These are phyloP conservation scores for Perkinsus chesapeaki DNA, from an alignment of 169 alveolate species.

Conservation along the genomic window DNA sequence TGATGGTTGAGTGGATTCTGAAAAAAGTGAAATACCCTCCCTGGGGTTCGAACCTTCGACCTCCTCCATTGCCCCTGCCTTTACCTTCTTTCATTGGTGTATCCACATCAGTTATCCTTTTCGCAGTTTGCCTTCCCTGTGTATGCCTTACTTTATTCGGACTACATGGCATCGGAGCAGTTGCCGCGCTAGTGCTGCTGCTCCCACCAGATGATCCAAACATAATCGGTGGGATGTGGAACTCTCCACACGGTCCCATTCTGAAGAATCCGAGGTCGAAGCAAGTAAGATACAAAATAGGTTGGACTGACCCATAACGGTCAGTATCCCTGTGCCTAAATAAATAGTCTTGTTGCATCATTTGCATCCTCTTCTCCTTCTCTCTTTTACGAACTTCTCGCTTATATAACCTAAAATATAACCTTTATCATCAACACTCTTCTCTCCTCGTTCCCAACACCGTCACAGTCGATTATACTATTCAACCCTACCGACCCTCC, in stretches of 20 bases:
- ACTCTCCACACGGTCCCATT: neutral
- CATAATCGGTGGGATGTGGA: neutral
- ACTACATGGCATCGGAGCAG: neutral
- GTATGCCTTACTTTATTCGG: no score
- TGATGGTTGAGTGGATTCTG: neutral
- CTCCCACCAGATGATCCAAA: neutral
- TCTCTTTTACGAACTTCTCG: neutral
- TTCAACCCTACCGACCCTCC: neutral
- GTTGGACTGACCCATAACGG: neutral
- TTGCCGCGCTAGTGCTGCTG: neutral
- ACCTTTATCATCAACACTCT: neutral
- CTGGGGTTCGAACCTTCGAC: neutral
- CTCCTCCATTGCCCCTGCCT: neutral
- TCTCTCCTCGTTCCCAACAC: no score
- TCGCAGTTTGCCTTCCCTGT: no score
- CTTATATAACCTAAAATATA: neutral
- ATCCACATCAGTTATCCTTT: neutral
- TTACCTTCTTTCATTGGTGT: neutral
- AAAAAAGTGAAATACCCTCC: neutral
- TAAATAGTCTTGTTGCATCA: neutral
- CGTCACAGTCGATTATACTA: neutral
- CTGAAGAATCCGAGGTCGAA: neutral
- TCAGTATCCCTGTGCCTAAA: neutral
- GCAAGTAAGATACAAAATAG: neutral
- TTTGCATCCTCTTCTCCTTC: neutral